Evolutionary conservation across 495 filamentous ascomycete genomes (phyloP), one percentile per base, ranked within the genome.

Genomic region (Trichoderma asperelloides): DNA sequence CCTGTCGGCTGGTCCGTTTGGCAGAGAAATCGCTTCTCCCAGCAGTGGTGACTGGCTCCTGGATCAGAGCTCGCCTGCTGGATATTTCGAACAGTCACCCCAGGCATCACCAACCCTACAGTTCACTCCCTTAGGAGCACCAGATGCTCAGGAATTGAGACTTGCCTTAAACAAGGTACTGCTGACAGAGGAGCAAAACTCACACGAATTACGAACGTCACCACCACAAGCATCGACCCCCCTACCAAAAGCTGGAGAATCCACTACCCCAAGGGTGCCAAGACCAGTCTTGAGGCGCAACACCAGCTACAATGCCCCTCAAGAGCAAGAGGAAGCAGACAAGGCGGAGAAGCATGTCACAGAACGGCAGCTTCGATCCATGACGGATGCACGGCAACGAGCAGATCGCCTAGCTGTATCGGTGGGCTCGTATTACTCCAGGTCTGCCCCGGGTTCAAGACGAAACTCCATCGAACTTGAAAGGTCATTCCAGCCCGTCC

Each of bases 391-490:
- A 30, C 64, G 64, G 27, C 41, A 65, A 15, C 37, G 64, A 8
- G 64, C 64, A 3, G 21, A 65, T 28, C 64, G 25, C 5, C 33
- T 65, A 41, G 39, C 69, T 13, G 27, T 65, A 13, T 49, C 64
- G 13, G n/a, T 76, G 18, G 73, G 74, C 27, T 74, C 72, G n/a
- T 70, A 71, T 55, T 30, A 60, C 55, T 60, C 55, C 5, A 8
- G 13, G 16, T 80, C 78, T 21, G 75, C 75, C 18, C 76, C 78
- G 16, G 70, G 69, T 8, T 79, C 77, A 23, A 72, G 72, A 62
- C 75, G 76, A 66, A 74, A 66, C 12, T 79, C 77, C 33, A 47
- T 78, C 30, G 76, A 80, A 21, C 73, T 74, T n/a, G 70, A 72
- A 1, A 70, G 71, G 45, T 49, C 64, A 65, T 65, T 65, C 64